Evolutionary conservation across 2,329 filamentous ascomycete species (phyloP), one percentile per base, ranked within the genome.

Genomic region (Dendryphion nanum): DNA sequence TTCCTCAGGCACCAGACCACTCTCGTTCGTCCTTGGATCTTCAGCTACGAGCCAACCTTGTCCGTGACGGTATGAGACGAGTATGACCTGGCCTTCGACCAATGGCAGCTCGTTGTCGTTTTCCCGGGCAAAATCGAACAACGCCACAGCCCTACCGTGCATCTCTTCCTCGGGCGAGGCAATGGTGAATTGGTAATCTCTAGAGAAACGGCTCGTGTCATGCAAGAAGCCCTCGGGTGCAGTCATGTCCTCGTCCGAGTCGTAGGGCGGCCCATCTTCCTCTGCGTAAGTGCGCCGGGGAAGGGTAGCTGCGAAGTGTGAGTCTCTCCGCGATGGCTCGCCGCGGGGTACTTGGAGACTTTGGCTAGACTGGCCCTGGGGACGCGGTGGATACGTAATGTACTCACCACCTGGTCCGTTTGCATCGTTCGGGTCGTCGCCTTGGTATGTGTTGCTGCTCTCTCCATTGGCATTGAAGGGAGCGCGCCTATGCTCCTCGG

Each of bases 31-130:
- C 65, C 89, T 90, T 10, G 91, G 90, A 58, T 98, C 93, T 69
- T 96, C 88, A 4, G 93, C 93, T 17, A 98, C 93, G 35, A 98
- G 76, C 93, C 93, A 98, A 38, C 93, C 93, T 68, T 97, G 89
- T 13, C 91, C 91, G 61, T 97, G 90, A 30, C 93, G 80, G 65
- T 97, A 98, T 13, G 89, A 95, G 17, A 98, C 90, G 74, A 93
- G 86, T 40, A 98, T 95, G 40, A 96, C 88, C 60, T 98, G 93
- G 5, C 93, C 93, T 68, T 98, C 93, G 1, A 88, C 83, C 32
- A 98, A 72, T 4, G 89, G 89, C 40, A 98, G 72, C 66, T 98
- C 93, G 61, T 97, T 98, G 63, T 96, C 89, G 63, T 97, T 96
- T 66, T 97, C 91, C 20, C 90, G 81, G 53, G 83, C 83, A 68